Base-by-base conservation (phyloP, 768 basidiomycete species). In the Naganishia friedmannii region DNA sequence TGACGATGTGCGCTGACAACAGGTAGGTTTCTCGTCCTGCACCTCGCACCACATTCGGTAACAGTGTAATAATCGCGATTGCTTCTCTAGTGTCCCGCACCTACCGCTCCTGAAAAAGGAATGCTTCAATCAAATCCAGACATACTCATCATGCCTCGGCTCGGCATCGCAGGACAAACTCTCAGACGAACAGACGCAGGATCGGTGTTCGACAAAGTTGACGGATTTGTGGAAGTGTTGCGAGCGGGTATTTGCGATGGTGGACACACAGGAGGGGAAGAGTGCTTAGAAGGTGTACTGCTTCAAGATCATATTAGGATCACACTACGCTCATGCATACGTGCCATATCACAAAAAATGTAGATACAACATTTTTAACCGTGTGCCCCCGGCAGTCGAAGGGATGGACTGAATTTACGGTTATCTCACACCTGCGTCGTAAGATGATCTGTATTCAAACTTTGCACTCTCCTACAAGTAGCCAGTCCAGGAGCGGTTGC, bases 181-280 rank as follows among this genome's bases (percentile, higher is more conserved):
- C 0, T 46, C 73, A 8, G 77, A 80, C 21, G 68, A 74, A 9
- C 72, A 73, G 57, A 71, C 77, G n/a, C 65, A 74, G 68, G 67
- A 73, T 34, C 53, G 65, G 21, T 80, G 79, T 60, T 68, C 70
- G 8, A 70, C 58, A 9, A 46, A 74, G 46, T 75, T 80, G 77
- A 80, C 74, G 55, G 72, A 73, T 10, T 58, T 80, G 7, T 80
- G 79, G 79, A 68, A 77, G 66, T 80, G 79, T 55, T 75, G 72
- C 58, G 79, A 80, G 68, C 53, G 74, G 65, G 70, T 69, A 46
- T 56, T 67, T n/a, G 60, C 51, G 23, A 53, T 63, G 60, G 39
- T 34, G n/a, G 60, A 63, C 17, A 17, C 21, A n/a, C 39, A 45
- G 42, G 39, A 45, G 42, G 19, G 48, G 1, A 51, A 51, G 29